Evolutionary conservation across 805 yeast genomes (phyloP).

Genomic region (Myxozyma sirexii): DNA sequence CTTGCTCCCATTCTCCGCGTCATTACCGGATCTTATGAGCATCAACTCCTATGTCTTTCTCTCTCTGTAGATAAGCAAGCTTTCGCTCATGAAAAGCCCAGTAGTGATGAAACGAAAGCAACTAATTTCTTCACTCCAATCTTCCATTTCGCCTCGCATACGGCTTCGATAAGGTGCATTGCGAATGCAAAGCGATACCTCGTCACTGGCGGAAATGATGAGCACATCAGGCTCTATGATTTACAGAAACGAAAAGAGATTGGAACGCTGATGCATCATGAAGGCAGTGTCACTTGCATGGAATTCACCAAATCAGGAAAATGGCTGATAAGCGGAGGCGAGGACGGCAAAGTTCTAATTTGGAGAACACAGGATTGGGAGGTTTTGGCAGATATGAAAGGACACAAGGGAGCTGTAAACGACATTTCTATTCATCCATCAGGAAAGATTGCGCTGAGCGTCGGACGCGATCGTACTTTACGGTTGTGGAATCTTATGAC

Average conservation of each 20-base stretch:
- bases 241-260: slow-evolving; percentile 90
- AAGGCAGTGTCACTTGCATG: slow-evolving; percentile 81
- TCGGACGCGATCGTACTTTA: slow-evolving; percentile 80
- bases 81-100: slow-evolving; percentile 29
- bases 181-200: slow-evolving; percentile 82
- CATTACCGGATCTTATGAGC: slow-evolving; percentile 94
- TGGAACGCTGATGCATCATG: slow-evolving; percentile 86
- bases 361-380: slow-evolving; percentile 99
- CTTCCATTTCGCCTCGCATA: slow-evolving; percentile 94
- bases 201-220: slow-evolving; percentile 94
- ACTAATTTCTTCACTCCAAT: slow-evolving; percentile 76
- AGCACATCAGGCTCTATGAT: slow-evolving; percentile 91
- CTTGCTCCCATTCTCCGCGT: slow-evolving; percentile 55
- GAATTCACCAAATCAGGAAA: slow-evolving; percentile 63
- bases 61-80: slow-evolving; percentile 53
- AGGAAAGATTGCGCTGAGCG: slow-evolving; percentile 87
- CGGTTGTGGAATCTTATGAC: slow-evolving; percentile 97
- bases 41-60: slow-evolving; percentile 72
- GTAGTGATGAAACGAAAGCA: slow-evolving; percentile 47
- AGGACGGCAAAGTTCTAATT: slow-evolving; percentile 83
- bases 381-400: slow-evolving; percentile 80
- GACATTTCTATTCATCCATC: slow-evolving; percentile 89
- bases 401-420: slow-evolving; percentile 80
- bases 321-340: slow-evolving; percentile 90
- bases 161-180: slow-evolving; percentile 81